Percentiles rank a stretch among this genome's conserved stretches.
Evolutionary conservation across 2,329 filamentous ascomycete species (phyloP).

Genomic region (Dothistroma septosporum): DNA sequence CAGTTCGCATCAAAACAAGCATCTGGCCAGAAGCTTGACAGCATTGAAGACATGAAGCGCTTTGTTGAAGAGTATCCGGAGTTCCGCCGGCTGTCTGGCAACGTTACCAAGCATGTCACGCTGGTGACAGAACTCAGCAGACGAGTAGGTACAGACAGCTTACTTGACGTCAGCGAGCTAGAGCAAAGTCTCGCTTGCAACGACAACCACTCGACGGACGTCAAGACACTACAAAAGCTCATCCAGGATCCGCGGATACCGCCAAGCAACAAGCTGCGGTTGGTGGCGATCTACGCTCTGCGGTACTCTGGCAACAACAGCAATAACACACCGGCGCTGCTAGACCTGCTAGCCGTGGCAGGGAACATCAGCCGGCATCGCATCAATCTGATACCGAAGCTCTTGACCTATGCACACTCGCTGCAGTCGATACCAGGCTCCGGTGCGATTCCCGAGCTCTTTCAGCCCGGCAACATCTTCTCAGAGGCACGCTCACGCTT

Average conservation of each 20-base stretch:
- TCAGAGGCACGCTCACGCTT: conserved; percentile 81
- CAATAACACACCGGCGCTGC: conserved; percentile 76
- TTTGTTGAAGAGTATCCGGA: conserved; percentile 99
- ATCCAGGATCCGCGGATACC: conserved; percentile 77
- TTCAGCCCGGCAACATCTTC: conserved; percentile 88
- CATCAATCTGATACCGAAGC: conserved; percentile 74
- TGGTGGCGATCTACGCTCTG: conserved; percentile 91
- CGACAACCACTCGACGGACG: conserved; percentile 84
- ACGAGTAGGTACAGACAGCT: conserved; percentile 74
- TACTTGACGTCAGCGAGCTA: conserved; percentile 94
- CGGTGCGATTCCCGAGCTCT: conserved; percentile 80
- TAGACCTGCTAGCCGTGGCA: conserved; percentile 79
- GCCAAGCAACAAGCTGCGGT: conserved; percentile 75
- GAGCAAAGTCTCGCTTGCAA: conserved; percentile 97
- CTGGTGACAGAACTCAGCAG: conserved; percentile 90
- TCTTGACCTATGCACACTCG: conserved; percentile 81
- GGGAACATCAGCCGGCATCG: conserved; percentile 73
- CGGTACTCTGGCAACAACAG: conserved; percentile 84
- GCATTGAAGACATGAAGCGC: conserved; percentile 96
- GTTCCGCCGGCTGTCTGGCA: conserved; percentile 92
- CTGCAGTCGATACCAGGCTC: conserved; percentile 65
- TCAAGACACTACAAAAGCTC: conserved; percentile 86
- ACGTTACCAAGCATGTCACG: conserved; percentile 97
- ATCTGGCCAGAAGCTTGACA: conserved; percentile 91
- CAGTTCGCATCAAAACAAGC: conserved; percentile 98